Conservation (phyloP, 1,139 yeast genomes). For the Yarrowia galli region DNA sequence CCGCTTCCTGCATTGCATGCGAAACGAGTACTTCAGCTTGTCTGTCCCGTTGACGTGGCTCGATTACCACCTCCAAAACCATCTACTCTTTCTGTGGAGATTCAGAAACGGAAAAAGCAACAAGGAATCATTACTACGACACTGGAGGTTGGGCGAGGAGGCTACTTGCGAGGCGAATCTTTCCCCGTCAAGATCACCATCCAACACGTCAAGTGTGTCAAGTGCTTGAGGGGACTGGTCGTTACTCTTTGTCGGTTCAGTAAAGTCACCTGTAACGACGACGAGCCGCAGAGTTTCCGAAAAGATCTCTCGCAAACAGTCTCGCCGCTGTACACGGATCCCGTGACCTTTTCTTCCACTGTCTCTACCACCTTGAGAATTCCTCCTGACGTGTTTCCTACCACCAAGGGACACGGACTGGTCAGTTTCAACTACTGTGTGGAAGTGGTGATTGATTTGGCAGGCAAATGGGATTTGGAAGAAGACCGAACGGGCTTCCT, state of each 20-base stretch:
- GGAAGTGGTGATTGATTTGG: conserved; percentile 78
- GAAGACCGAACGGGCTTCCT: conserved; percentile 49
- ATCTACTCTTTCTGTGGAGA: conserved; percentile 66
- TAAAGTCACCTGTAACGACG: conserved; percentile 64
- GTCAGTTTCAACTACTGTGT: conserved; percentile 85
- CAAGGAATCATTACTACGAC: conserved; percentile 53
- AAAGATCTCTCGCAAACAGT: conserved; percentile 83
- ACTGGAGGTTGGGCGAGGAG: conserved; percentile 69
- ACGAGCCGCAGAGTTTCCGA: conserved; percentile 71
- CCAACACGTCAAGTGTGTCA: conserved; percentile 72
- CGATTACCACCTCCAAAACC: conserved; percentile 71
- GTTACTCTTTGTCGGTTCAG: conserved; percentile 83
- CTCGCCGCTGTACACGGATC: conserved; percentile 81
- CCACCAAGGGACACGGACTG: conserved; percentile 73
- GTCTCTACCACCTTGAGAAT: conserved; percentile 70
- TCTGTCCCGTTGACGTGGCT: conserved; percentile 78
- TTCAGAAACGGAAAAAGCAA: conserved; percentile 50
- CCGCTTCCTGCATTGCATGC: conserved; percentile 44
- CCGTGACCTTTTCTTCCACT: conserved; percentile 63
- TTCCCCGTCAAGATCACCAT: conserved; percentile 74
- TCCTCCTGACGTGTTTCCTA: conserved; percentile 87
- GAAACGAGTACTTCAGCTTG: conserved; percentile 61
- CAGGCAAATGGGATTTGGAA: conserved; percentile 57
- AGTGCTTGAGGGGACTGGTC: conserved; percentile 77
- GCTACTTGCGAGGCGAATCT: conserved; percentile 78